phyloP scores from a whole-genome alignment of 805 yeast genomes.

The Wickerhamomyces rabaulensis region DNA sequence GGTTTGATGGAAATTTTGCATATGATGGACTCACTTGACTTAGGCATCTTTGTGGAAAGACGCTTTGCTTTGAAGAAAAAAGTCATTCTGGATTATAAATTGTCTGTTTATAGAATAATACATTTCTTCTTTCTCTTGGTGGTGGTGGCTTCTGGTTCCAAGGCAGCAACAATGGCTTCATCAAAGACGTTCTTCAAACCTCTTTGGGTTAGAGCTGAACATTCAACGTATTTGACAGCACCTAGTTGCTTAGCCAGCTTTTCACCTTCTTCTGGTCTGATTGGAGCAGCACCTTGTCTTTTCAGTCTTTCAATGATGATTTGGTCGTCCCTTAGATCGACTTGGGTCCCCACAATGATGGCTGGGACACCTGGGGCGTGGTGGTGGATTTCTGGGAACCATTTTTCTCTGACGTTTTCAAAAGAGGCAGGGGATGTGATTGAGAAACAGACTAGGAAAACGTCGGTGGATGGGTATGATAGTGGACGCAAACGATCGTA shows the following conservation, averaged over 20 bases:
- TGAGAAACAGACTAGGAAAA: constrained; percentile 90
- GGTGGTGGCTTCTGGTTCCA: constrained; percentile 91
- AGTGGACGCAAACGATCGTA: constrained; percentile 96
- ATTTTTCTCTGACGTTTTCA: constrained; percentile 95
- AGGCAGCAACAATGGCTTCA: constrained; percentile 96
- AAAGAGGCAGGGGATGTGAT: constrained; percentile 96
- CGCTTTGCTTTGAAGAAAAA: not conserved
- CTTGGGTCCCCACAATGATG: constrained; percentile 93
- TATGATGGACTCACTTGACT: not conserved
- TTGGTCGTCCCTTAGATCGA: constrained; percentile 91
- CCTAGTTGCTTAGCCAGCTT: constrained; percentile 88
- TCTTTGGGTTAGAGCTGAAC: constrained; percentile 95
- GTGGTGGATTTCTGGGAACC: constrained; percentile 99
- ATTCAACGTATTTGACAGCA: constrained; percentile 95
- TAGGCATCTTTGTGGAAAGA: not conserved
- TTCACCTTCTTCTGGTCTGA: constrained; percentile 83
- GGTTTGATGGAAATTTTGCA: not conserved
- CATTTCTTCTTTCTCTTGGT: constrained; percentile 74
- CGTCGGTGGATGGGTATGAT: constrained; percentile 96
- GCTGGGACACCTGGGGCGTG: constrained; percentile 98
- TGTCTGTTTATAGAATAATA: constrained; percentile 46
- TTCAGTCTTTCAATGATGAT: constrained; percentile 83
- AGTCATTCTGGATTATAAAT: not conserved
- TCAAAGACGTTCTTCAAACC: constrained; percentile 98
- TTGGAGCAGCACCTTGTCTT: constrained; percentile 86